phyloP scores from a whole-genome alignment of 495 filamentous ascomycete species.

The Diplogelasinospora grovesii region DNA sequence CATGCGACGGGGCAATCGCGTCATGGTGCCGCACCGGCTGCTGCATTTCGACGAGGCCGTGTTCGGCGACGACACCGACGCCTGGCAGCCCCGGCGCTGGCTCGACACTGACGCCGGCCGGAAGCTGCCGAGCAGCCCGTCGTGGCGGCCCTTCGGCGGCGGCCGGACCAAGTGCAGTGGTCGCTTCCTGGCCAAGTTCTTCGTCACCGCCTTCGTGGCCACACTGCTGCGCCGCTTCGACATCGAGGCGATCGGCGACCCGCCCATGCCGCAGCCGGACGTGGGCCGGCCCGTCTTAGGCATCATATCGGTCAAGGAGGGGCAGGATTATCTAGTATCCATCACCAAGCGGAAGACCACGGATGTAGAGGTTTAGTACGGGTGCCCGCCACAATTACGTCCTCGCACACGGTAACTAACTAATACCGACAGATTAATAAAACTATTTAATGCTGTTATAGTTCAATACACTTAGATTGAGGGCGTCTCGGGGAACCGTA shows the following conservation, averaged over 20 bases:
- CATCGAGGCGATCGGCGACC: conserved; percentile 7
- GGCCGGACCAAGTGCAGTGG: conserved; percentile 27
- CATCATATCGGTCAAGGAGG: conserved; percentile 17
- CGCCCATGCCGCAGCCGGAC: conserved; percentile 15
- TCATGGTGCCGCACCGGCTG: conserved; percentile 28
- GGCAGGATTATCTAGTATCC: conserved; percentile 8
- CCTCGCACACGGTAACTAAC: too few species aligned
- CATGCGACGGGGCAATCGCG: conserved; percentile 16
- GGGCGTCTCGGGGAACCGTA: too few species aligned
- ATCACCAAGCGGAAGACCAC: conserved; percentile 5
- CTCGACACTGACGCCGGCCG: conserved; percentile 9
- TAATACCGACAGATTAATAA: too few species aligned
- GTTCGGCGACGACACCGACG: conserved; percentile 12
- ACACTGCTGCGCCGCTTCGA: conserved; percentile 19
- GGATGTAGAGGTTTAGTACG: background rate
- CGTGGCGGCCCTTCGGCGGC: conserved; percentile 26
- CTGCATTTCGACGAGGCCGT: conserved; percentile 23
- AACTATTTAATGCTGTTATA: too few species aligned
- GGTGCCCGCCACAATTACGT: too few species aligned
- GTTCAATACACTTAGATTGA: too few species aligned
- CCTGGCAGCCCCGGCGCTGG: conserved; percentile 20
- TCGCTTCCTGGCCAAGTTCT: conserved; percentile 17
- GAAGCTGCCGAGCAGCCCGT: conserved; percentile 8
- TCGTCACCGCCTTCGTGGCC: conserved; percentile 19
- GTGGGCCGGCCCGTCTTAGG: conserved; percentile 21